Evolutionary conservation across 805 yeast species (phyloP).

Genomic region (Cyberlindnera saturnus): DNA sequence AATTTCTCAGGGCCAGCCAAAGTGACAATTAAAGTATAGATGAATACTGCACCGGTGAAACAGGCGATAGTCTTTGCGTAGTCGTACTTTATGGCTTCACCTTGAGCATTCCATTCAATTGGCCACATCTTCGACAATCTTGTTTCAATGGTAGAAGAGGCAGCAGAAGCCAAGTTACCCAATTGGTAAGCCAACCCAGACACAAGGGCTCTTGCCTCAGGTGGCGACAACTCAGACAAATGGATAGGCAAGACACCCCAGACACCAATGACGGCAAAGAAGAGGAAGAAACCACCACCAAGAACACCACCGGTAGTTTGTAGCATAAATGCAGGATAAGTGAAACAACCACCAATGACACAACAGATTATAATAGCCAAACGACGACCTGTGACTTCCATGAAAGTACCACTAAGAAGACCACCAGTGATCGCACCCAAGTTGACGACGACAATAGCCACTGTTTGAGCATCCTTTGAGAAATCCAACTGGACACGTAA

Average conservation of each 20-base stretch:
- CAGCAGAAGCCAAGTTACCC: slow-evolving; percentile 68
- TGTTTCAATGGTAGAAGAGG: slow-evolving; percentile 67
- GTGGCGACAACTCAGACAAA: slow-evolving; percentile 60
- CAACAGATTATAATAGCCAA: slow-evolving; percentile 46
- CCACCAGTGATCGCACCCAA: slow-evolving; percentile 68
- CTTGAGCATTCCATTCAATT: slow-evolving; percentile 27
- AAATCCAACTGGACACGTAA: slow-evolving; percentile 47
- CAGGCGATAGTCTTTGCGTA: slow-evolving; percentile 70
- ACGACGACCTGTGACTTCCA: slow-evolving; percentile 61
- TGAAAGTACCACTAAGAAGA: slow-evolving; percentile 46
- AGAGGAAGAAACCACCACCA: slow-evolving; percentile 61
- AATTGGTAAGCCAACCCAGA: slow-evolving; percentile 63
- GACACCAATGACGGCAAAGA: slow-evolving; percentile 61
- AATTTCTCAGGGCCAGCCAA: slow-evolving; percentile 55
- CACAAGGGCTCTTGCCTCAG: slow-evolving; percentile 56
- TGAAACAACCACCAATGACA: slow-evolving; percentile 50
- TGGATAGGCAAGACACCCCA: slow-evolving; percentile 72
- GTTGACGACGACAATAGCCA: slow-evolving; percentile 56
- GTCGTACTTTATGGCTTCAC: slow-evolving; percentile 29
- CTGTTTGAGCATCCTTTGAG: slow-evolving; percentile 44
- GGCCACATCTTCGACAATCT: slow-evolving; percentile 59
- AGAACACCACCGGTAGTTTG: slow-evolving; percentile 34
- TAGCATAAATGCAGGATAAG: slow-evolving; percentile 53
- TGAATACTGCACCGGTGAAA: slow-evolving; percentile 62
- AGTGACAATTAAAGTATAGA: slow-evolving; percentile 39